Base-by-base conservation (phyloP, 2,329 filamentous ascomycete species). In the Ascochyta pisi region DNA sequence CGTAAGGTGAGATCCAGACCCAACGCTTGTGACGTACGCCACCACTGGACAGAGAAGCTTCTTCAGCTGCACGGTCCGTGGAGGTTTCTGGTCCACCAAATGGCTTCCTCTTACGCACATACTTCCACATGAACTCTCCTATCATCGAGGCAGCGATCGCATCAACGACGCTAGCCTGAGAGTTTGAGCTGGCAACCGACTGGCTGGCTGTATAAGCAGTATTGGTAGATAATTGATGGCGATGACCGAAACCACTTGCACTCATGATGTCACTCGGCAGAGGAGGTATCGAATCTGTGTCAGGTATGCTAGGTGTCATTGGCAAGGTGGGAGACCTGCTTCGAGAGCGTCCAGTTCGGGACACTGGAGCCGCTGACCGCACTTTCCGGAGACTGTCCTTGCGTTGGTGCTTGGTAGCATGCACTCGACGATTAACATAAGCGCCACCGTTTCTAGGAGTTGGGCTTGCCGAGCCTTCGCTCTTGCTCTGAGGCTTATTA, bases 101-200 rank as follows among this genome's bases (percentile, higher is more conserved):
- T 0, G 94, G 96, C 78, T 93, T 97, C 63, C 94, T 86, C 73
- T 91, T 85, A 47, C 91, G 85, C 31, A 94, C 89, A 69, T 96
- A 95, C 76, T 96, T 96, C 81, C 89, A 93, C 90, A 96, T 94
- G 90, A 91, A 95, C 70, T 98, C 95, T 34, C 95, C 95, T 27
- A 99, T 92, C 95, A 99, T 99, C 0, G 94, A 96, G 71, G 96
- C 93, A 1, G 95, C 93, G 75, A 99, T 98, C 3, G 95, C 92
- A 78, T 98, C 95, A 6, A 99, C 94, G 13, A 98, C 91, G 40
- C 87, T 89, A 0, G 89, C 89, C 39, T 88, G 85, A 63, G 92
- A 88, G 27, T 85, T 83, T 10, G 81, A 79, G 63, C 83, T 87
- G 38, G 80, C 82, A 50, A 83, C 79, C 4, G 84, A 88, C 37